Conservation (phyloP, 2,329 filamentous ascomycete genomes). For the Cytospora chrysosperma region DNA sequence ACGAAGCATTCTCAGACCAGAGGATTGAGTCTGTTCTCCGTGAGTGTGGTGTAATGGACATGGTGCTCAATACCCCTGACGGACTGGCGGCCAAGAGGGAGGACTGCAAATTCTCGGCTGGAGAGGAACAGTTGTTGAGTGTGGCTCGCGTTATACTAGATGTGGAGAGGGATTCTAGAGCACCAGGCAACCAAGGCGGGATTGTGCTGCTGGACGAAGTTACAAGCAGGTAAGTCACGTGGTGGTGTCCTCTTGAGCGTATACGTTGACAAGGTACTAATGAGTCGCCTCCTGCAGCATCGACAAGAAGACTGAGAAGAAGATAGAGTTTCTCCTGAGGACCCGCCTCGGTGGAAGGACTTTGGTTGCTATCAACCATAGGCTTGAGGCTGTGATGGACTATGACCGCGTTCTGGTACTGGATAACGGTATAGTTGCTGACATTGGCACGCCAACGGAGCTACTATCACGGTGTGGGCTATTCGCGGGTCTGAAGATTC, state of each 20-base stretch:
- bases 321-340: neutral
- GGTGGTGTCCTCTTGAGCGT: neutral
- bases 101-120: constrained; percentile 36
- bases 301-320: neutral
- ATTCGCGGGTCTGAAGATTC: neutral
- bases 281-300: neutral
- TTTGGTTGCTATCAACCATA: neutral
- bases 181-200: constrained; percentile 41
- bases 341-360: neutral
- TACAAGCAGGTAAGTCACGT: constrained; percentile 9
- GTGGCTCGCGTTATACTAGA: constrained; percentile 58
- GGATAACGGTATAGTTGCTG: neutral
- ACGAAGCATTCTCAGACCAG: constrained; percentile 31
- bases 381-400: neutral
- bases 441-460: neutral
- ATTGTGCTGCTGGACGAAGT: constrained; percentile 58
- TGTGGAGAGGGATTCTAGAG: constrained; percentile 54
- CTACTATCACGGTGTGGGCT: neutral
- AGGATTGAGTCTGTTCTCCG: constrained; percentile 38
- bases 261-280: no score
- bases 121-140: constrained; percentile 43
- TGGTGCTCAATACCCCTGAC: constrained; percentile 33
- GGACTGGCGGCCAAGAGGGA: constrained; percentile 33
- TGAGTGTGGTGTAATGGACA: constrained; percentile 41
- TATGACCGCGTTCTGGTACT: neutral